phyloP scores from a whole-genome alignment of 2,329 filamentous ascomycete genomes.

The Chrysoporthe deuterocubensis region DNA sequence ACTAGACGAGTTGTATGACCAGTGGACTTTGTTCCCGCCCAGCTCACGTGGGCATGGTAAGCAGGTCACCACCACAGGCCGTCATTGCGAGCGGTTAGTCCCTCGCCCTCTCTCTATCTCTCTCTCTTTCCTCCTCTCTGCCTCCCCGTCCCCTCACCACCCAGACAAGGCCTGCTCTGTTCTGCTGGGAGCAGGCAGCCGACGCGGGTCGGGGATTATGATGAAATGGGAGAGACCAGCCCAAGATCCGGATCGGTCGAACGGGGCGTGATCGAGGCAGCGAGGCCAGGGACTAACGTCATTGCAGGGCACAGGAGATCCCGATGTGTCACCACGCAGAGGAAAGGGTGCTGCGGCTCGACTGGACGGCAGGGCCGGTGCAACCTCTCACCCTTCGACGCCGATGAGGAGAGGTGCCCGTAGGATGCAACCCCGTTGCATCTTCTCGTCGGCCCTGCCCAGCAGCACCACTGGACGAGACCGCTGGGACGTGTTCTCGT shows the following conservation, averaged over 20 bases:
- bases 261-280: constrained; percentile 1
- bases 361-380: neutral
- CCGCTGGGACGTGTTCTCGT: neutral
- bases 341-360: neutral
- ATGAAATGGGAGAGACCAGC: constrained; percentile 14
- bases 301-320: constrained; percentile 2
- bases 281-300: constrained; percentile 4
- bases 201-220: constrained; percentile 12
- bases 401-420: neutral
- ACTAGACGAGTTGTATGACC: no score
- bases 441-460: neutral
- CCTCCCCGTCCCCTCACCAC: no score
- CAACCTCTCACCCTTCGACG: neutral
- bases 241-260: neutral
- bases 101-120: no score
- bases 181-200: neutral
- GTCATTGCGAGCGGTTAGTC: no score
- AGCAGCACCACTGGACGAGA: neutral
- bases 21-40: no score
- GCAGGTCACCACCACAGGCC: no score
- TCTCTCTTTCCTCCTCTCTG: no score
- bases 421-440: neutral
- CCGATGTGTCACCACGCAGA: constrained; percentile 4
- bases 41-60: no score
- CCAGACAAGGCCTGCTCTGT: no score